Evolutionary conservation across 2,329 filamentous ascomycete genomes (phyloP).

Genomic region (Aspergillus aculeatus): DNA sequence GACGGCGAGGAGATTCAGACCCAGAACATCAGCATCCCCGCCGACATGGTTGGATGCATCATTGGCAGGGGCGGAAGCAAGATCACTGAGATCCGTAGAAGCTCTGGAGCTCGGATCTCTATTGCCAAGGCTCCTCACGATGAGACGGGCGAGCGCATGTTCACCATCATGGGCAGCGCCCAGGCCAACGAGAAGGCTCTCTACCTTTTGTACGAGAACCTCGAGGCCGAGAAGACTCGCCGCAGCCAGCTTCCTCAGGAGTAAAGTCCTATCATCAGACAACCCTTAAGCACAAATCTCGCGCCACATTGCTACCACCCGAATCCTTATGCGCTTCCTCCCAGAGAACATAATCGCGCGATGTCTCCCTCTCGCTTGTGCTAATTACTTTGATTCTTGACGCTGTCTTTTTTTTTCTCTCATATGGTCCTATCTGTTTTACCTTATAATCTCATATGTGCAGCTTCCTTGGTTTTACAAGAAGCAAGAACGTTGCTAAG

Average conservation of each 20-base stretch:
- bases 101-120: conserved; percentile 92
- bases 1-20: conserved; percentile 98
- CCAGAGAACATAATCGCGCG: conserved; percentile 10
- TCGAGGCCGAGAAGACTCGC: conserved; percentile 98
- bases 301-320: background rate
- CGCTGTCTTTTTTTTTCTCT: conserved; percentile 17
- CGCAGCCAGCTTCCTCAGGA: conserved; percentile 74
- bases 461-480: conserved; percentile 24
- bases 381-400: conserved; percentile 19
- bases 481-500: conserved; percentile 27
- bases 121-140: conserved; percentile 97
- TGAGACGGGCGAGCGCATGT: conserved; percentile 98
- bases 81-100: conserved; percentile 98
- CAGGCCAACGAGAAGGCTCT: conserved; percentile 93
- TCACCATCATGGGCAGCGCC: conserved; percentile 96
- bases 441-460: conserved; percentile 20
- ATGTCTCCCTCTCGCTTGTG: conserved; percentile 7
- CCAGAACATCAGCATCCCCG: conserved; percentile 98
- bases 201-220: conserved; percentile 96
- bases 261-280: conserved; percentile 34
- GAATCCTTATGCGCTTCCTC: background rate
- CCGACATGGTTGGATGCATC: conserved; percentile 99
- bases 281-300: background rate
- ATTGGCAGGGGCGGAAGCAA: conserved; percentile 93
- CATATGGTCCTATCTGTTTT: conserved; percentile 19